phyloP scores from a whole-genome alignment of 192 early-diverging fungal species.

The Coemansia sp. region DNA sequence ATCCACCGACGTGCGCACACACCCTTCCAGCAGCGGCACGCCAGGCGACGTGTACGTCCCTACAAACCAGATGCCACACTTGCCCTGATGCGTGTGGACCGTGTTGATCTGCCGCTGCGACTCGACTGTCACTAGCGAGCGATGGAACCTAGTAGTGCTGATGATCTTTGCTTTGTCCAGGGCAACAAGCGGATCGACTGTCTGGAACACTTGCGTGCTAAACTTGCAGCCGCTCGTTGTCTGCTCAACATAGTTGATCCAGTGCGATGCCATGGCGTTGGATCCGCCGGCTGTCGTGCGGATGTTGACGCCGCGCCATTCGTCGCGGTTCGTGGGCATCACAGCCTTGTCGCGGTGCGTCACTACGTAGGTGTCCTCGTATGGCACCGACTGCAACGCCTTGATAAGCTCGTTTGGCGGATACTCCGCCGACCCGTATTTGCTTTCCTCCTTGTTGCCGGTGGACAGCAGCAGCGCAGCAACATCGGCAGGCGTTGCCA shows the following conservation, averaged over 20 bases:
- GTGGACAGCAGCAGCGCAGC: constrained; percentile 17
- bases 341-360: constrained; percentile 49
- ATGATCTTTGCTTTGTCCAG: constrained; percentile 40
- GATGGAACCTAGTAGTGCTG: constrained; percentile 55
- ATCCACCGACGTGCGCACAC: constrained; percentile 58
- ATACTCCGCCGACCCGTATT: background rate
- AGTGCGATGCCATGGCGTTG: constrained; percentile 36
- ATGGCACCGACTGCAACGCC: constrained; percentile 40
- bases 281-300: constrained; percentile 6
- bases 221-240: constrained; percentile 36
- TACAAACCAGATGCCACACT: constrained; percentile 56
- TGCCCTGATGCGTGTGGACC: constrained; percentile 41
- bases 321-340: constrained; percentile 32
- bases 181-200: constrained; percentile 58
- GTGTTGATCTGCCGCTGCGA: constrained; percentile 56
- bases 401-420: constrained; percentile 24
- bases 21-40: constrained; percentile 63
- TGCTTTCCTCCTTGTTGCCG: background rate
- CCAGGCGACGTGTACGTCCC: constrained; percentile 63
- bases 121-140: constrained; percentile 59
- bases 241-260: constrained; percentile 59
- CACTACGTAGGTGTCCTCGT: constrained; percentile 39
- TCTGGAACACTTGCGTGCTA: constrained; percentile 56
- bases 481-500: constrained; percentile 45
- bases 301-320: constrained; percentile 57